phyloP scores from a whole-genome alignment of 192 early-diverging fungal species.

The Rhizophagus sp. region DNA sequence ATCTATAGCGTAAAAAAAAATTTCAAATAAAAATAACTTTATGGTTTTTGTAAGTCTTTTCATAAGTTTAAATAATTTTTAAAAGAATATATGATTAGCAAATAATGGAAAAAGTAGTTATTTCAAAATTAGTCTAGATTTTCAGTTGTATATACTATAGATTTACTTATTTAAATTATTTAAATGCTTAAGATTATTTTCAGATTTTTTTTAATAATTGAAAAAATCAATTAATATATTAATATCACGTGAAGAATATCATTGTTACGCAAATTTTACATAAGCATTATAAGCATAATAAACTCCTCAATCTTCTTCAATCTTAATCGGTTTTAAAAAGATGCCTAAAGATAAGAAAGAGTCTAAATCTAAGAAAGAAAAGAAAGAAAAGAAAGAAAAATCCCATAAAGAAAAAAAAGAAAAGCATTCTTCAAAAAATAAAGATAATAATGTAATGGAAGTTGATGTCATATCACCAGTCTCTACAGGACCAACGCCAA shows the following conservation, averaged over 20 bases:
- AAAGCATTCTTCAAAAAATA: not conserved
- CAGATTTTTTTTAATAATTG: no score
- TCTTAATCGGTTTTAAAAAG: not conserved
- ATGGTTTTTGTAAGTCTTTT: not conserved
- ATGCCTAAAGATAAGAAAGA: conserved; percentile 28
- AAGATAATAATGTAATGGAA: conserved; percentile 53
- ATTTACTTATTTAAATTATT: not conserved
- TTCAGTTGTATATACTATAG: not conserved
- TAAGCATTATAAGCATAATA: no score
- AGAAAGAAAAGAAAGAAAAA: conserved; percentile 37
- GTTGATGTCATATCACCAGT: conserved; percentile 39
- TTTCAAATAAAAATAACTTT: not conserved
- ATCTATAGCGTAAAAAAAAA: not conserved
- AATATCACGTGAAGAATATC: no score
- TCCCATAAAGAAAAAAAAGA: conserved; percentile 57
- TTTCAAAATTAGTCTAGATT: not conserved
- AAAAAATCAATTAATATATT: no score
- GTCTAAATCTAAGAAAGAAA: conserved; percentile 18
- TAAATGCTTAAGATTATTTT: no score
- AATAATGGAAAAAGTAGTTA: not conserved
- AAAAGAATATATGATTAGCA: not conserved
- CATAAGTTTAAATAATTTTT: not conserved
- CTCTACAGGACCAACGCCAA: conserved; percentile 10
- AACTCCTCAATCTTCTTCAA: no score
- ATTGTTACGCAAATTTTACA: no score